phyloP scores from a whole-genome alignment of 352 stramenopile species.

The Aphanomyces euteiches region DNA sequence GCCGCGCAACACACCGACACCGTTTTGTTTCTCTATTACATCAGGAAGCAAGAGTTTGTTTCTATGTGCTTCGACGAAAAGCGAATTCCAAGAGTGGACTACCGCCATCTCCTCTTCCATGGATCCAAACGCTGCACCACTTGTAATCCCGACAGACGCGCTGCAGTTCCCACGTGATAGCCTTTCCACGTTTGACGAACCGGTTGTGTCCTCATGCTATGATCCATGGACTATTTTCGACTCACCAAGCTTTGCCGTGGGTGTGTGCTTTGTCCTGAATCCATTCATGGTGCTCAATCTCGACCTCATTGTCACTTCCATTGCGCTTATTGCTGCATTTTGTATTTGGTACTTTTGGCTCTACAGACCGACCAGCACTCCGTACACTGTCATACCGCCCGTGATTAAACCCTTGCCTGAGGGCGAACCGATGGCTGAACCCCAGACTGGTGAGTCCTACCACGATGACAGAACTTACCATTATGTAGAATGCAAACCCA shows the following conservation, averaged over 20 bases:
- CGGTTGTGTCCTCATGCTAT: background rate
- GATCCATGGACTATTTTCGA: background rate
- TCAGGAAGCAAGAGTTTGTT: conserved; percentile 40
- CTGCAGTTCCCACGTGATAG: background rate
- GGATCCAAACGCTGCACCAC: conserved; percentile 38
- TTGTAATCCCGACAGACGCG: background rate
- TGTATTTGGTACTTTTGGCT: conserved; percentile 1
- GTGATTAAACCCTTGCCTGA: too few species aligned
- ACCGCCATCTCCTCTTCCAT: conserved; percentile 65
- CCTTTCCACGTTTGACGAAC: background rate
- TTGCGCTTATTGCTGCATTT: background rate
- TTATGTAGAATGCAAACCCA: background rate
- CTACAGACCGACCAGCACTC: background rate
- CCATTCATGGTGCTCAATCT: conserved; percentile 9
- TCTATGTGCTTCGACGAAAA: conserved; percentile 60
- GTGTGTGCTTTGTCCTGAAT: conserved; percentile 3
- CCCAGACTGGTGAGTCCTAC: background rate
- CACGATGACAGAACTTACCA: background rate
- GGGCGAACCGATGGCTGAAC: background rate
- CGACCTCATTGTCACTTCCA: conserved; percentile 5
- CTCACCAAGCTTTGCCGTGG: background rate
- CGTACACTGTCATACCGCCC: too few species aligned
- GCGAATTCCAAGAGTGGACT: conserved; percentile 74
- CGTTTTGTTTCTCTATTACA: conserved; percentile 72
- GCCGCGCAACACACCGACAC: conserved; percentile 56